phyloP scores from a whole-genome alignment of 75 land plant genomes.

The Chamaecyparis obtusa region DNA sequence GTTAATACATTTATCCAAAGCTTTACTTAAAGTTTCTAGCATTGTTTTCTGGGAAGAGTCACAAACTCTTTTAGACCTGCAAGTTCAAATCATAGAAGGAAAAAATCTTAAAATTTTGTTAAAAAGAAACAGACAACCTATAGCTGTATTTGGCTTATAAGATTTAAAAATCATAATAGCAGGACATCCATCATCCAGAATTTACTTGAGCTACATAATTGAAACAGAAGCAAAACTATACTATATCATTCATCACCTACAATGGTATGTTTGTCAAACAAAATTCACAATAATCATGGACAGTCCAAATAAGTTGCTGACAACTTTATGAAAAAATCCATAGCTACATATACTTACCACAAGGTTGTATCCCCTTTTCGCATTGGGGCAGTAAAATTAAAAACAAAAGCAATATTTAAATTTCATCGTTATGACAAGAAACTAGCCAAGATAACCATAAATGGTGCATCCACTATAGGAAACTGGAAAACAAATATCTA shows the following conservation, averaged over 20 bases:
- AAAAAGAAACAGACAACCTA: neutral
- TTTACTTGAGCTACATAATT: constrained; percentile 14
- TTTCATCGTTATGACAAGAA: neutral
- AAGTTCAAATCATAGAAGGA: neutral
- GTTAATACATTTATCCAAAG: neutral
- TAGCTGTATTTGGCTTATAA: neutral
- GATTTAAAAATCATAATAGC: neutral
- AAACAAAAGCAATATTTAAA: neutral
- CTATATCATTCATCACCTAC: neutral
- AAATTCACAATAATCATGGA: neutral
- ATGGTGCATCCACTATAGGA: neutral
- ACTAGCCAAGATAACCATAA: neutral
- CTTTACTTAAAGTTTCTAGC: neutral
- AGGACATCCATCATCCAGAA: neutral
- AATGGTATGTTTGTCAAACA: neutral
- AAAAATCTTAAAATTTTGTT: neutral
- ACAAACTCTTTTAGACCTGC: neutral
- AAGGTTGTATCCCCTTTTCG: neutral
- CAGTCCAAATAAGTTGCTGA: neutral
- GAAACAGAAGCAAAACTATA: neutral
- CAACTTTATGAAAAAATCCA: neutral
- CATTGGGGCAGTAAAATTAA: neutral
- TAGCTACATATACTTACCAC: neutral
- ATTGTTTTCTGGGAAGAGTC: neutral
- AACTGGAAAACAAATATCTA: neutral